Conservation (phyloP, 495 filamentous ascomycete species). For the Aspergillus nidulans region DNA sequence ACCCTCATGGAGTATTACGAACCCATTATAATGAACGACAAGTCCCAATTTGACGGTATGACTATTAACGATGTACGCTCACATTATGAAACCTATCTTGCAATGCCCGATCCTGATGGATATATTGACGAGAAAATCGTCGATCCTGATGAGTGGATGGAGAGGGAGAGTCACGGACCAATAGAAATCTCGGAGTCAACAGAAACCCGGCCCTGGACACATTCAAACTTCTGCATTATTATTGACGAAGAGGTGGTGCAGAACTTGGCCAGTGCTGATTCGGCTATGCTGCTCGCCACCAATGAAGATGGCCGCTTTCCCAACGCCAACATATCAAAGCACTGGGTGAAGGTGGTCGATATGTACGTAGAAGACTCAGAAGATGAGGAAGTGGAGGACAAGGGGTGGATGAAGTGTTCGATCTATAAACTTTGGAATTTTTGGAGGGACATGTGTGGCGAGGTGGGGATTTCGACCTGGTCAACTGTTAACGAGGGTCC, state of each 20-base stretch:
- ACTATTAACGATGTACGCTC: neutral
- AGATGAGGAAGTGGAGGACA: neutral
- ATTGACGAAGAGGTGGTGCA: neutral
- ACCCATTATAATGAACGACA: neutral
- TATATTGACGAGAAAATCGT: too few species aligned
- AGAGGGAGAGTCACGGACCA: too few species aligned
- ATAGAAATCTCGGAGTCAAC: neutral
- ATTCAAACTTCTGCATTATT: neutral
- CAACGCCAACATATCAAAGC: neutral
- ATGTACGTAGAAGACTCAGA: neutral
- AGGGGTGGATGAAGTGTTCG: neutral
- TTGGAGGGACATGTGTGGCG: neutral
- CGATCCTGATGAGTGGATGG: too few species aligned
- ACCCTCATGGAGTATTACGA: neutral
- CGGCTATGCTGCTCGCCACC: neutral
- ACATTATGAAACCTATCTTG: neutral
- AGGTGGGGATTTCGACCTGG: neutral
- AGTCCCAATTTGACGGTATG: neutral
- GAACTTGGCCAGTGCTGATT: neutral
- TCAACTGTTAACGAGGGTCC: too few species aligned
- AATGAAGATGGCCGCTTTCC: too few species aligned
- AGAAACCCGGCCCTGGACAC: neutral
- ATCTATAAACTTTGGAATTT: neutral
- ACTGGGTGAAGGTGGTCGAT: neutral
- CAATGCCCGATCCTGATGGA: neutral